A percentile compares a stretch with the other conserved stretches of the same genome.
Conservation (phyloP, 148 eudicot genomes). For the Tetragonia tetragonoides region DNA sequence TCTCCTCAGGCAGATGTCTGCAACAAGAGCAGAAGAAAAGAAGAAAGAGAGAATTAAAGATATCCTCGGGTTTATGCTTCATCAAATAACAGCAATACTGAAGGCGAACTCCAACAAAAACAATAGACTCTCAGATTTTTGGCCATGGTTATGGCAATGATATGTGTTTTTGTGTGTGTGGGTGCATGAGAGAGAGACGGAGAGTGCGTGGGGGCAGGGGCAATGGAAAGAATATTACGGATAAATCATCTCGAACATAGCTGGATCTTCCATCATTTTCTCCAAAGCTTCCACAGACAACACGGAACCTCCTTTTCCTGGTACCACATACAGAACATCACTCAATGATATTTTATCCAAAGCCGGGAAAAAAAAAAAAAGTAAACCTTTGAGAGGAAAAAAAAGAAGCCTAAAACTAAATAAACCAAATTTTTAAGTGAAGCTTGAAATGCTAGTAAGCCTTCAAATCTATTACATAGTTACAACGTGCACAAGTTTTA, state of each 20-base stretch:
- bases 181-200: not conserved
- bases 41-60: not conserved
- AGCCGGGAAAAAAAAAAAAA: not conserved
- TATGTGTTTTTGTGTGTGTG: too few species aligned
- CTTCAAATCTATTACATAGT: not conserved
- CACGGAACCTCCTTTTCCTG: slow-evolving; percentile 45
- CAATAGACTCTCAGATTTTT: not conserved
- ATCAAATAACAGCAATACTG: not conserved
- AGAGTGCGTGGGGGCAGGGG: too few species aligned
- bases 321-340: slow-evolving; percentile 17
- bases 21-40: slow-evolving; percentile 15
- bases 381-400: not conserved
- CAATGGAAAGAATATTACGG: slow-evolving; percentile 50
- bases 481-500: not conserved
- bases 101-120: not conserved
- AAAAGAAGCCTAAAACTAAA: not conserved
- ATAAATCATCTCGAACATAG: slow-evolving; percentile 80
- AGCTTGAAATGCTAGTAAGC: not conserved
- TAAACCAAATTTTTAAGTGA: not conserved
- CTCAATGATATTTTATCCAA: slow-evolving; percentile 1
- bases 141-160: not conserved
- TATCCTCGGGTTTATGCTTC: not conserved
- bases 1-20: slow-evolving; percentile 97
- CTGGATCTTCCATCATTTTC: slow-evolving; percentile 99
- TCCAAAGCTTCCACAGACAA: slow-evolving; percentile 87